Base-by-base conservation (phyloP, 768 basidiomycete genomes). In the Amanita thiersii region DNA sequence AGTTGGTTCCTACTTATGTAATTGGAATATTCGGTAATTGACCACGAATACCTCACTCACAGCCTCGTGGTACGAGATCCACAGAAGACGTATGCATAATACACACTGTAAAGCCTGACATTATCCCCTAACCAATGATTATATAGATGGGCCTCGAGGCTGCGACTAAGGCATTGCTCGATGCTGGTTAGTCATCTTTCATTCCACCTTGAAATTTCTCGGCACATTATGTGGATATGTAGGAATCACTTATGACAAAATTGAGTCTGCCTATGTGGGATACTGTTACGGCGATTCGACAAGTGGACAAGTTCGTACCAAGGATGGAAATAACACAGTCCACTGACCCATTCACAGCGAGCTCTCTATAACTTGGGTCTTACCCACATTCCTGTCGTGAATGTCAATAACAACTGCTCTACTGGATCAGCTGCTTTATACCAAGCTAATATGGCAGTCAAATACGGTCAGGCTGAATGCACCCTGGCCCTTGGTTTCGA, bases 321-420 rank as follows among this genome's bases (percentile, higher is more conserved):
- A n/a, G 9, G 17, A 17, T 8, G 8, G 17, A 8, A n/a, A n/a
- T n/a, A n/a, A n/a, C n/a, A n/a, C n/a, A 5, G 9, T 9, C 18
- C 5, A 15, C 15, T 21, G 23, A n/a, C 2, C 11, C 15, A 36
- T 23, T 23, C 36, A 37, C 53, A 90, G 78, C 71, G 86, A 11
- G 77, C 86, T 5, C 65, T 91, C 14, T 91, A 90, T 61, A 81
- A 79, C 55, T 77, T 90, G 30, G 88, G 88, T 14, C 70, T 90
- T 57, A 90, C 87, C 0, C 70, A 77, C 24, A 89, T 91, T 44
- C 87, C 88, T 0, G 80, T 91, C 52, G 72, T 81, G 37, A 91
- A 90, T 51, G 84, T 90, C 31, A 89, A 87, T 66, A 90, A 90
- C 61, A 86, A 86, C 58, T 89, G 87, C 52, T 81, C 86, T 3